Conservation (phyloP, 176 grass and related monocot genomes). For the Thalia dealbata region DNA sequence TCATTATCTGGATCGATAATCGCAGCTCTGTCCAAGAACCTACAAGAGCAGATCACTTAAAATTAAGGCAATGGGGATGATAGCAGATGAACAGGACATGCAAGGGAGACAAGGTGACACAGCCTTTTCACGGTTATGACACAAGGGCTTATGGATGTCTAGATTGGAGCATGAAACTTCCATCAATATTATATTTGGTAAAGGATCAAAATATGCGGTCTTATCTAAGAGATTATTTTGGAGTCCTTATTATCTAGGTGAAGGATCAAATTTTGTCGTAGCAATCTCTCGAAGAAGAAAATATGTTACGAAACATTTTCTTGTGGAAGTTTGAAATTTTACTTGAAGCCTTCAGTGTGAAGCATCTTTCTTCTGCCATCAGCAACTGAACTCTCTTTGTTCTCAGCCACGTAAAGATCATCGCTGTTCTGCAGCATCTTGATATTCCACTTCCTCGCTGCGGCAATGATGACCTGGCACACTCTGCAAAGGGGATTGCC, state of each 20-base stretch:
- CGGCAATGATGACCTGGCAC: background rate
- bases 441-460: constrained; percentile 4
- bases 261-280: background rate
- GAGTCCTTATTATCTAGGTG: too few species aligned
- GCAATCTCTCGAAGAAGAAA: background rate
- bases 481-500: constrained; percentile 1
- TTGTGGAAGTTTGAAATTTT: background rate
- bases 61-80: constrained; percentile 4
- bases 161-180: background rate
- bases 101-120: too few species aligned
- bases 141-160: too few species aligned
- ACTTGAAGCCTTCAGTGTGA: constrained; percentile 4
- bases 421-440: background rate
- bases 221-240: too few species aligned
- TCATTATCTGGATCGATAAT: background rate
- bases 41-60: background rate
- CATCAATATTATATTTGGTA: too few species aligned
- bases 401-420: background rate
- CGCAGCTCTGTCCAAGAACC: constrained; percentile 11
- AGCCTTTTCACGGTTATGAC: background rate
- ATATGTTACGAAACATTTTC: background rate
- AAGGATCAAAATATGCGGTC: too few species aligned
- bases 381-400: background rate
- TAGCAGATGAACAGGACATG: background rate
- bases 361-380: constrained; percentile 3